phyloP scores from a whole-genome alignment of 169 alveolate genomes.

The Babesia ovis region DNA sequence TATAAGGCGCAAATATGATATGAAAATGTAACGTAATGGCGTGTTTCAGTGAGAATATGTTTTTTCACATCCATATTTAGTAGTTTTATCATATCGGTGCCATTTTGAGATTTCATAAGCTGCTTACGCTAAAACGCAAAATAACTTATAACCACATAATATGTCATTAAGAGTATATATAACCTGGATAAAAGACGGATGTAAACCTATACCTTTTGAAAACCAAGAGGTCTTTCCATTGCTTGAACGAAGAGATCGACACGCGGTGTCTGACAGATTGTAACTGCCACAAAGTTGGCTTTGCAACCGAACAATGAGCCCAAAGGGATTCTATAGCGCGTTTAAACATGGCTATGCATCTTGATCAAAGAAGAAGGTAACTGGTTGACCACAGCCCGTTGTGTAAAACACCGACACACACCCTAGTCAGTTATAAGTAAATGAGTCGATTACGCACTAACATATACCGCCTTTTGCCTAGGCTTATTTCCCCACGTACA shows the following conservation, averaged over 20 bases:
- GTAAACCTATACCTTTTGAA: slow-evolving; percentile 59
- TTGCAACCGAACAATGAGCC: not conserved
- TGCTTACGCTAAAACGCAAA: not conserved
- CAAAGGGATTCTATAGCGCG: not conserved
- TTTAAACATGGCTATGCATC: slow-evolving; percentile 2
- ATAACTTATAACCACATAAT: not conserved
- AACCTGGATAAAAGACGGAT: not conserved
- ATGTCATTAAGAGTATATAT: no score
- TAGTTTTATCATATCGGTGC: no score
- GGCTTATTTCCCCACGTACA: not conserved
- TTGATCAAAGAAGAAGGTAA: not conserved
- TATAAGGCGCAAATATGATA: not conserved
- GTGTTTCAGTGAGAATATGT: not conserved
- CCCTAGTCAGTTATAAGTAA: slow-evolving; percentile 14
- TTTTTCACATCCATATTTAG: not conserved
- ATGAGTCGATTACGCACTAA: slow-evolving; percentile 10
- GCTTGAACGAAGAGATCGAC: slow-evolving; percentile 49
- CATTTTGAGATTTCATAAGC: not conserved
- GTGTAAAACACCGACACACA: not conserved
- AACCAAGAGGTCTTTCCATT: slow-evolving; percentile 62
- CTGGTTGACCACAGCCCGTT: not conserved
- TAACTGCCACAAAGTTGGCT: slow-evolving; percentile 11
- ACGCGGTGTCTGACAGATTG: slow-evolving; percentile 43
- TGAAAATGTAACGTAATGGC: not conserved
- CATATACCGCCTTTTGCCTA: slow-evolving; percentile 1